phyloP scores from a whole-genome alignment of 495 filamentous ascomycete genomes.

The Aspergillus carlsbadensis region DNA sequence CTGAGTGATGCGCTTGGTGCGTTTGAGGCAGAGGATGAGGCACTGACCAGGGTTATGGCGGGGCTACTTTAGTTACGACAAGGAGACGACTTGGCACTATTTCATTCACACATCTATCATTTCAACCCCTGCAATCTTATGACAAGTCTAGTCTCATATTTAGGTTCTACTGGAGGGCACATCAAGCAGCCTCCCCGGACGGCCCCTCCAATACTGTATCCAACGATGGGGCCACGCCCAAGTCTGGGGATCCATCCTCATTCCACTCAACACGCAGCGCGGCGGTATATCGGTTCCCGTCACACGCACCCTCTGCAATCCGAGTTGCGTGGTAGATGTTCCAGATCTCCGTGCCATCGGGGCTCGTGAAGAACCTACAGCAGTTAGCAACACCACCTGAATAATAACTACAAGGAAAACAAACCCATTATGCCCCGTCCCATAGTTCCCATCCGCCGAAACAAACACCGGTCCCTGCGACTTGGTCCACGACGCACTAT shows the following conservation, averaged over 20 bases:
- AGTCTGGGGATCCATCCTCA: constrained; percentile 1
- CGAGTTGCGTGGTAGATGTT: constrained; percentile 7
- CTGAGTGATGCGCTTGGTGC: constrained; percentile 24
- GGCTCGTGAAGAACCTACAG: constrained; percentile 13
- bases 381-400: not conserved
- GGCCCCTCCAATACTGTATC: constrained; percentile 3
- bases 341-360: constrained; percentile 10
- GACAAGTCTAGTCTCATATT: no score
- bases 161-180: no score
- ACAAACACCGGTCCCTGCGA: constrained; percentile 4
- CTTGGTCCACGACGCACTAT: constrained; percentile 6
- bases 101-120: no score
- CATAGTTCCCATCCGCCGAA: constrained; percentile 13
- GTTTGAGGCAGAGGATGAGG: constrained; percentile 43
- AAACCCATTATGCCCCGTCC: constrained; percentile 10
- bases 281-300: constrained; percentile 8
- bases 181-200: not conserved
- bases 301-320: constrained; percentile 5
- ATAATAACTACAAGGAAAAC: not conserved
- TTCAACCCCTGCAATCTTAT: no score
- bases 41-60: constrained; percentile 41
- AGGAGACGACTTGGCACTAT: no score
- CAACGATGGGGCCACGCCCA: not conserved
- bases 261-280: constrained; percentile 8
- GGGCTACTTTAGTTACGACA: constrained; percentile 27